Base-by-base conservation (phyloP, 139 green algal species). In the Pedinophyceae sp. region DNA sequence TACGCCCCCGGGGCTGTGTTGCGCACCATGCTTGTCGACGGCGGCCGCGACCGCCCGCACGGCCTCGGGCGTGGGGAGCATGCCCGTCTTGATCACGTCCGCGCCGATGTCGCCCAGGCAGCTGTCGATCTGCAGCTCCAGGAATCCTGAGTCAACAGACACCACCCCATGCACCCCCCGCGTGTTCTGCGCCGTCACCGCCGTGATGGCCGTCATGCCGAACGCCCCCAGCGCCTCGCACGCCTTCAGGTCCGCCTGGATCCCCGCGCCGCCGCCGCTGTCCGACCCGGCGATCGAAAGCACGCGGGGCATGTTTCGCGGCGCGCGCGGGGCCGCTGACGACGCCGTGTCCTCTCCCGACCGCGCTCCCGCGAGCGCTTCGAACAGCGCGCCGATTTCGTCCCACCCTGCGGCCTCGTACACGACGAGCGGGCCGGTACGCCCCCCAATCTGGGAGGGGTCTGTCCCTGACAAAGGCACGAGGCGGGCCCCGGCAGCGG, bases 41-140 rank as follows among this genome's bases (percentile, higher is more conserved):
- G 30, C 57, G 16, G 25, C 20, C n/a, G 27, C 40, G 19, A 56
- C 29, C 2, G 46, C 27, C 3, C 2, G 24, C 22, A 48, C 7
- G 29, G 68, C 64, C 54, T 76, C 75, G 1, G 66, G 50, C 45
- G 51, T 78, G 5, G 81, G 77, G 47, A 97, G 78, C 89, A 97
- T 97, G 41, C 89, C 89, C 1, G 82, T 95, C 69, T 97, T 97
- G 28, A 96, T 62, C 0, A 61, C 79, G 56, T 87, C 72, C 0
- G 79, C 70, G 10, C 76, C 75, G 16, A 96, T 75, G 69, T 97
- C 88, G 3, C n/a, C 22, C 28, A 95, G 62, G 19, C 95, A 76
- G 26, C 60, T 66, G 48, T 81, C 67, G 3, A 97, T 82, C 75
- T 97, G 89, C 43, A 57, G 18, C 7, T 27, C 25, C n/a, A 97